These are phyloP conservation scores for Penicillium desertorum DNA, from an alignment of 495 filamentous ascomycete species.

Conservation along the genomic window DNA sequence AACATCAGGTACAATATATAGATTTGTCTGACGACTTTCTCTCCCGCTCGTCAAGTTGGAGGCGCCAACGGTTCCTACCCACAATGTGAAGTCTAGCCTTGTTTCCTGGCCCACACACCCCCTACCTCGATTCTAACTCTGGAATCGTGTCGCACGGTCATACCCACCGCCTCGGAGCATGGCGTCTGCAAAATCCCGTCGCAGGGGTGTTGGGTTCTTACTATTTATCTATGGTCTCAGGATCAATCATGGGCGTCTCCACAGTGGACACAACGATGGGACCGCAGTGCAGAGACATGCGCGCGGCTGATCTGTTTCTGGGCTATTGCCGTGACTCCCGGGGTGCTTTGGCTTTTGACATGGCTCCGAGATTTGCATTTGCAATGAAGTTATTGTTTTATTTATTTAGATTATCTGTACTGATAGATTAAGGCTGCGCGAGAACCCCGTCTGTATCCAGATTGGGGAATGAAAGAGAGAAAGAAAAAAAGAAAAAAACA, in stretches of 20 bases:
- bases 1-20: neutral
- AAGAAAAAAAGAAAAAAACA: conserved; percentile 1
- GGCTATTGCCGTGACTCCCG: conserved; percentile 11
- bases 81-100: neutral
- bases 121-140: conserved; percentile 6
- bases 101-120: neutral
- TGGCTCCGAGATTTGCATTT: conserved; percentile 7
- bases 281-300: conserved; percentile 19
- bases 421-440: neutral
- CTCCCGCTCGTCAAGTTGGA: neutral
- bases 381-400: neutral
- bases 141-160: conserved; percentile 14
- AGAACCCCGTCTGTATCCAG: no score
- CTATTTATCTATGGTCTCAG: conserved; percentile 2
- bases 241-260: conserved; percentile 15
- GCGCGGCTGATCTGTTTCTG: conserved; percentile 29
- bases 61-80: neutral
- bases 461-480: neutral
- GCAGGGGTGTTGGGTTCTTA: conserved; percentile 5
- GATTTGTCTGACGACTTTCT: neutral
- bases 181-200: conserved; percentile 13
- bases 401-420: neutral
- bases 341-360: conserved; percentile 11
- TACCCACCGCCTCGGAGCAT: conserved; percentile 13
- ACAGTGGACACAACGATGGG: conserved; percentile 18